Evolutionary conservation across 208 protist species (phyloP).

Genomic region (Blechomonas ayalai): DNA sequence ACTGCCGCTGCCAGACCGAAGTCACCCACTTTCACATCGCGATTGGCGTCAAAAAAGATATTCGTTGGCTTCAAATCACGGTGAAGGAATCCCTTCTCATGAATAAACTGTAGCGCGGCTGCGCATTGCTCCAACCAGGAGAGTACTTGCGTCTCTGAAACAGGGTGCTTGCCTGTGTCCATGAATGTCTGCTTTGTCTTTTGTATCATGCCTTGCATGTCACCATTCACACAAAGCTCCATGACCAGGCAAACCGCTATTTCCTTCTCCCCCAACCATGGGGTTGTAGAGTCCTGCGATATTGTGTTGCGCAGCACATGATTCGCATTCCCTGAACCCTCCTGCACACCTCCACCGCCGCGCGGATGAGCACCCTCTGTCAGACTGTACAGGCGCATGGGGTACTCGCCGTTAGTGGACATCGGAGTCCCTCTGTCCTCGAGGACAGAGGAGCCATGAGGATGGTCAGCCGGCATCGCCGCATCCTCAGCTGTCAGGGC

Average conservation of each 20-base stretch:
- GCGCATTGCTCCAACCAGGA: slow-evolving; percentile 77
- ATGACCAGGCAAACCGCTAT: slow-evolving; percentile 83
- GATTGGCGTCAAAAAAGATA: slow-evolving; percentile 79
- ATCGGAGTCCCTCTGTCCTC: too few relatives aligned
- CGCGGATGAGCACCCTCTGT: slow-evolving; percentile 1
- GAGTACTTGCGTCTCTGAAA: slow-evolving; percentile 49
- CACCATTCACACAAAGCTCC: slow-evolving; percentile 76
- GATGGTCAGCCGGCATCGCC: background rate
- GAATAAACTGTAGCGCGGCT: slow-evolving; percentile 72
- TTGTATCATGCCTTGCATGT: slow-evolving; percentile 53
- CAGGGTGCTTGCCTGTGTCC: slow-evolving; percentile 53
- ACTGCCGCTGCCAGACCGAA: slow-evolving; percentile 81
- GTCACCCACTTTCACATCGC: slow-evolving; percentile 80
- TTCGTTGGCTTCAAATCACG: slow-evolving; percentile 90
- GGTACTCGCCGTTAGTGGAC: too few relatives aligned
- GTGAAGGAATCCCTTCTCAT: slow-evolving; percentile 77
- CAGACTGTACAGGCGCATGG: slow-evolving; percentile 16
- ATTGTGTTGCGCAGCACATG: too few relatives aligned
- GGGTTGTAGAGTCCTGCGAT: too few relatives aligned
- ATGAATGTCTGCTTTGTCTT: slow-evolving; percentile 60
- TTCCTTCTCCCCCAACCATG: slow-evolving; percentile 26
- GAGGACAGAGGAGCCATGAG: too few relatives aligned
- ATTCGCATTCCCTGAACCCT: background rate
- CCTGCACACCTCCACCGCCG: background rate
- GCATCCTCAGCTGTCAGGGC: slow-evolving; percentile 6